phyloP scores from a whole-genome alignment of 1,284 basidiomycete genomes.

The Anthracocystis walkeri region DNA sequence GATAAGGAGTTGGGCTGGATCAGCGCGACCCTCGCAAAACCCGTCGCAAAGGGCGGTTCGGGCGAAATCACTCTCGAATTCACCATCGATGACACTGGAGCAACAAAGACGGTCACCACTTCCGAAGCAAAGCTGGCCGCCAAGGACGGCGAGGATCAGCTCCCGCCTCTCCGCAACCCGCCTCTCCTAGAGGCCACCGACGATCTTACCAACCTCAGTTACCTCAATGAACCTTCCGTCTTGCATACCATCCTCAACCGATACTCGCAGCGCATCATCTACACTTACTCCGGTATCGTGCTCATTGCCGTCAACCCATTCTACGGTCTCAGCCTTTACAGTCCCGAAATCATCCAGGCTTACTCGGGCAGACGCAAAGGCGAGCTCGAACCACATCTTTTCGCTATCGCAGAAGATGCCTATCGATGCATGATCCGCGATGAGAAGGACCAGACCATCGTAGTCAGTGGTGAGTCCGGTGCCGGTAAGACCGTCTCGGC shows the following conservation, averaged over 20 bases:
- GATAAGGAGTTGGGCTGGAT: conserved; percentile 94
- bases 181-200: conserved; percentile 95
- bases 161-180: conserved; percentile 95
- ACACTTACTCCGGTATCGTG: conserved; percentile 97
- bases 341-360: conserved; percentile 95
- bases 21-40: conserved; percentile 81
- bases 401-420: conserved; percentile 99
- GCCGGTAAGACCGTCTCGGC: conserved; percentile 99
- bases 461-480: conserved; percentile 98
- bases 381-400: conserved; percentile 96
- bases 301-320: conserved; percentile 99
- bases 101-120: conserved; percentile 58
- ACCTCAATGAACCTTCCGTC: conserved; percentile 96
- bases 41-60: conserved; percentile 41
- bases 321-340: conserved; percentile 79
- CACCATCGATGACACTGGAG: conserved; percentile 62
- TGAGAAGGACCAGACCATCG: conserved; percentile 95
- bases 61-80: conserved; percentile 61
- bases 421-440: conserved; percentile 97
- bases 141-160: conserved; percentile 64
- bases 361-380: conserved; percentile 92
- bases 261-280: conserved; percentile 96
- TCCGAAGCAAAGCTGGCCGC: conserved; percentile 54
- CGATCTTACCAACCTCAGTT: conserved; percentile 95
- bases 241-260: conserved; percentile 96